Evolutionary conservation across 768 basidiomycete genomes (phyloP).

Genomic region (Tulasnella sp.): DNA sequence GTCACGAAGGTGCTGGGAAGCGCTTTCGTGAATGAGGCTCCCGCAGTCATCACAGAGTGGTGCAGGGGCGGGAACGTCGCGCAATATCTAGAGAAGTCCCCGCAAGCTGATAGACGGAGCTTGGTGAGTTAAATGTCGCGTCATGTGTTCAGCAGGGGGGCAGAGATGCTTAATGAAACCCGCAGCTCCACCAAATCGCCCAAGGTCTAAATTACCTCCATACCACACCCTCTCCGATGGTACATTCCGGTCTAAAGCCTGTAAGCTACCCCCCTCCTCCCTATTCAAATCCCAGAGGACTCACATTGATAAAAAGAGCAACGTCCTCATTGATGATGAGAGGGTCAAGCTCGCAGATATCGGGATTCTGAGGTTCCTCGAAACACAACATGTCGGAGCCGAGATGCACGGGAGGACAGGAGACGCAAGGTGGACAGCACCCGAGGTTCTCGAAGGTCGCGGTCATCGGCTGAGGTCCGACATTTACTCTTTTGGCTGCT

Average conservation of each 20-base stretch:
- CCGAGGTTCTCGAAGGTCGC: not conserved
- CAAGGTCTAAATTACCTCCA: not conserved
- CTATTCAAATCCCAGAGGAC: not conserved
- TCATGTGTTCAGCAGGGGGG: not conserved
- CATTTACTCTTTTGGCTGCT: not conserved
- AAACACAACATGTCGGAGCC: not conserved
- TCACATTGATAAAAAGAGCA: not conserved
- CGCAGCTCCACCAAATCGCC: not conserved
- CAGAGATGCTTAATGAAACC: not conserved
- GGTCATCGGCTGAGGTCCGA: not conserved
- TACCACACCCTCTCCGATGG: not conserved
- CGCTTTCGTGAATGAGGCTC: not conserved
- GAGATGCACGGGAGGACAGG: conserved; percentile 2
- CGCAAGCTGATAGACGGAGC: not conserved
- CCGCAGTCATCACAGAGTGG: not conserved
- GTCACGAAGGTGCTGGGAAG: not conserved
- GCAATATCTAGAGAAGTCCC: not conserved
- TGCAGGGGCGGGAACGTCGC: not conserved
- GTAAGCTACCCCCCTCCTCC: not conserved
- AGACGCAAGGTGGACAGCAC: conserved; percentile 2
- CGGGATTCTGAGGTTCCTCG: not conserved
- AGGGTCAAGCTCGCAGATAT: not conserved
- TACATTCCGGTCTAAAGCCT: not conserved
- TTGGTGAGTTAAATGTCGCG: not conserved
- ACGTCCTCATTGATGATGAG: not conserved